Percentiles rank a stretch among this genome's conserved stretches.
Evolutionary conservation across 2,329 filamentous ascomycete species (phyloP).

Genomic region (Piedraia hortae): DNA sequence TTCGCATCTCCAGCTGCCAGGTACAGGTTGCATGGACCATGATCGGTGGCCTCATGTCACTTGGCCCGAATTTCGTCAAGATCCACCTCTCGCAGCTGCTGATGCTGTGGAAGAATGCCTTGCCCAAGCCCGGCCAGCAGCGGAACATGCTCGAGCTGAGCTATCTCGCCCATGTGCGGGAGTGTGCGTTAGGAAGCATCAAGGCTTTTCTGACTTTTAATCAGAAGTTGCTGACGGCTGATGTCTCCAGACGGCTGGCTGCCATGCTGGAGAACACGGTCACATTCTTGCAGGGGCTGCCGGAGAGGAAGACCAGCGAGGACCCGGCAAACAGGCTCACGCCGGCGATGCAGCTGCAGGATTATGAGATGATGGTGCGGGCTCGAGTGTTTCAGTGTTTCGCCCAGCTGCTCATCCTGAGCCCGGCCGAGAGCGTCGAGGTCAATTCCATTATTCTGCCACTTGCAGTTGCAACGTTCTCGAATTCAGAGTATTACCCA

Average conservation of each 20-base stretch:
- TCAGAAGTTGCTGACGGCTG: constrained; percentile 64
- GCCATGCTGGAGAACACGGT: constrained; percentile 89
- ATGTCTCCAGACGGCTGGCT: constrained; percentile 78
- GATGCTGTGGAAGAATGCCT: constrained; percentile 84
- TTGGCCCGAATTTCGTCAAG: constrained; percentile 95
- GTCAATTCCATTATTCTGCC: constrained; percentile 69
- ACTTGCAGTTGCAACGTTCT: constrained; percentile 69
- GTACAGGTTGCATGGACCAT: constrained; percentile 96
- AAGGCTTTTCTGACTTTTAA: constrained; percentile 86
- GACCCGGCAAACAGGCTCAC: constrained; percentile 64
- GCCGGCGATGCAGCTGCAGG: constrained; percentile 63
- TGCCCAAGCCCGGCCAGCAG: constrained; percentile 70
- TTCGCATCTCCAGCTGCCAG: constrained; percentile 75
- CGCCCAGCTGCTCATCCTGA: constrained; percentile 66
- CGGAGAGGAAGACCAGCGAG: constrained; percentile 58
- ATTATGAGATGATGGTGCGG: constrained; percentile 80
- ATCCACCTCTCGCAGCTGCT: constrained; percentile 88
- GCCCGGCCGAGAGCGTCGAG: constrained; percentile 61
- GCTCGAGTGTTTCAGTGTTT: constrained; percentile 86
- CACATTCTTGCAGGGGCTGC: constrained; percentile 61
- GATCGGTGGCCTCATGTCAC: constrained; percentile 84
- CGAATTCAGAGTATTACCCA: constrained; percentile 70
- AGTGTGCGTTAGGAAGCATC: constrained; percentile 78
- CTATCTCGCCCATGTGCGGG: constrained; percentile 78
- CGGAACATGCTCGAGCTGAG: constrained; percentile 68